Evolutionary conservation across 495 filamentous ascomycete genomes (phyloP).

Genomic region (Tuber melanosporum): DNA sequence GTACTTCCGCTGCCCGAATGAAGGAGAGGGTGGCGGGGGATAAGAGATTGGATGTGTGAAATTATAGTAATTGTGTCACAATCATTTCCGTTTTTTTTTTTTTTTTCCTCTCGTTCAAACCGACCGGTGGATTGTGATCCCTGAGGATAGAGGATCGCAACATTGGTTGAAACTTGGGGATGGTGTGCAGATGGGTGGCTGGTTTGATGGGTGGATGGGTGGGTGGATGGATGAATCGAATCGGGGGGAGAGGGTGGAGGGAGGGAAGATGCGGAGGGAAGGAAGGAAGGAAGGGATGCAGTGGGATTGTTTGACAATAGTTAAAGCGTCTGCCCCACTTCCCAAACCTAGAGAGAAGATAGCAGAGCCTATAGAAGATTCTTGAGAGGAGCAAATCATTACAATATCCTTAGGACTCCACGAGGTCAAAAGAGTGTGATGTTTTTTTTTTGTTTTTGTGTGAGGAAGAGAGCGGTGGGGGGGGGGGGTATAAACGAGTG

Average conservation of each 20-base stretch:
- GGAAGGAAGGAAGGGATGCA: not conserved
- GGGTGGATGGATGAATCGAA: not conserved
- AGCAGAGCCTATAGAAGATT: not conserved
- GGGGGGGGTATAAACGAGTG: not conserved
- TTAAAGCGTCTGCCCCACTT: not conserved
- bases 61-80: not conserved
- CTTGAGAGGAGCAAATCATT: slow-evolving; percentile 1
- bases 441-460: slow-evolving; percentile 5
- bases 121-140: not conserved
- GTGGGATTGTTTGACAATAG: not conserved
- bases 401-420: not conserved
- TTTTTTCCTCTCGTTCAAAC: not conserved
- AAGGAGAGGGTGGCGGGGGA: not conserved
- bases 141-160: not conserved
- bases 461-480: not conserved
- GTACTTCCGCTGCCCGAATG: not conserved
- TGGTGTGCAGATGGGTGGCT: not conserved
- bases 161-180: not conserved
- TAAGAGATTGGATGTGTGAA: not conserved
- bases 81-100: not conserved
- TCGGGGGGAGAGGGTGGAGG: not conserved
- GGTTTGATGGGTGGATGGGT: not conserved
- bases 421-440: slow-evolving; percentile 6
- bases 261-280: not conserved
- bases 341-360: not conserved